Evolutionary conservation across 768 basidiomycete species (phyloP), one percentile per base, ranked within the genome.

Genomic region (Trametes meyenii): DNA sequence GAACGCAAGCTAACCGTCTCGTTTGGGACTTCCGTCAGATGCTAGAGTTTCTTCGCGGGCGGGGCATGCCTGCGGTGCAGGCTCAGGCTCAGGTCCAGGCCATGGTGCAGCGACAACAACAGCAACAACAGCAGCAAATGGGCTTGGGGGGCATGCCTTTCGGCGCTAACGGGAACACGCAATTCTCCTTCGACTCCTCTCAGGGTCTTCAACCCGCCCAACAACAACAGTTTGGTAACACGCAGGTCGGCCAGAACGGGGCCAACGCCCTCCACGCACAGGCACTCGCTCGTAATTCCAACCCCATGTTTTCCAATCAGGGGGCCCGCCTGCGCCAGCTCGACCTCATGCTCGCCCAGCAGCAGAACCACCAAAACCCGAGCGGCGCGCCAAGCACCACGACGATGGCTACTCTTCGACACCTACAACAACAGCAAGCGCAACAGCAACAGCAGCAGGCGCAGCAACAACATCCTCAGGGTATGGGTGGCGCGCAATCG

Each of bases 281-380:
- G 46, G 63, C 63, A 19, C 17, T 65, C 39, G 56, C 44, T 6
- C 59, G 63, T 12, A 61, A 58, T 21, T 35, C 23, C n/a, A 58
- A 58, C 46, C 38, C 35, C 42, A 60, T 60, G 53, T 64, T 59
- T 19, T 8, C 46, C 3, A 55, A 58, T 23, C 62, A 55, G 43
- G 51, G 61, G 24, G 46, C 24, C 36, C 33, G 36, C n/a, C 54
- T 58, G 26, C 67, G 71, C 4, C 71, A 72, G 50, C 65, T 72
- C 24, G 60, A 67, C 39, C 58, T 72, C 45, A 64, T 71, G 58
- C 56, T 64, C 17, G 49, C 66, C n/a, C 67, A 62, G 19, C 67
- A 62, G 19, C 68, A 68, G 52, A 61, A 55, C 13, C 70, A 70
- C 45, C 66, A 65, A 45, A 65, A 64, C 45, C 64, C 66, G 46